Conservation (phyloP, 192 early-diverging fungal genomes). For the Spizellomyces punctatus region DNA sequence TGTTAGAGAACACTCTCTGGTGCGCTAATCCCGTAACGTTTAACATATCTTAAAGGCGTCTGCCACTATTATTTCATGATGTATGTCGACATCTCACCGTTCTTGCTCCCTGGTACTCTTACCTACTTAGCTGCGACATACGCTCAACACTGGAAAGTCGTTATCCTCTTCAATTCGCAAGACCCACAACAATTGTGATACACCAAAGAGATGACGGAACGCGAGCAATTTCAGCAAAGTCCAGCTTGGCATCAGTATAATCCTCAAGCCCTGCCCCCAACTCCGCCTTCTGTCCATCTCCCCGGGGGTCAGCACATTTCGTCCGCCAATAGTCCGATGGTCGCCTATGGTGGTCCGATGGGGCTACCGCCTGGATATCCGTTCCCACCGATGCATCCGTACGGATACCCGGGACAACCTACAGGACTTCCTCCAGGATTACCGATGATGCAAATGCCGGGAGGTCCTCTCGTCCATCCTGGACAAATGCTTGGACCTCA, state of each 20-base stretch:
- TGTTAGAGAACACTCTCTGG: no score
- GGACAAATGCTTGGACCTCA: neutral
- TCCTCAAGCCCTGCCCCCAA: neutral
- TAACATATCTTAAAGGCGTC: no score
- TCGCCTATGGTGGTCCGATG: neutral
- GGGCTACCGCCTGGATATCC: neutral
- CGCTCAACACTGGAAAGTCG: no score
- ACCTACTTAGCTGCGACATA: no score
- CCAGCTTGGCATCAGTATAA: neutral
- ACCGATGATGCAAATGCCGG: neutral
- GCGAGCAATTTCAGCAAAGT: constrained; percentile 2
- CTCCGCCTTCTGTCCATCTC: neutral
- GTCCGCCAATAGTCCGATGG: neutral
- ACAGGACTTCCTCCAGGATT: neutral
- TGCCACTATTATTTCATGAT: no score
- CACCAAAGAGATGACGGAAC: neutral
- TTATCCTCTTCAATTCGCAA: no score
- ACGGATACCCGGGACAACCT: neutral
- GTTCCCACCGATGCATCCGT: neutral
- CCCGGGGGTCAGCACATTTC: neutral
- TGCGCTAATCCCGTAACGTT: no score
- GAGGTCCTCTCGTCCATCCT: neutral
- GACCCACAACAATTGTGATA: no score
- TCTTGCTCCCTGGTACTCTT: no score
- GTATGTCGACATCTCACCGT: no score